Evolutionary conservation across 768 basidiomycete species (phyloP).

Genomic region (Tricholoma flavovirens): DNA sequence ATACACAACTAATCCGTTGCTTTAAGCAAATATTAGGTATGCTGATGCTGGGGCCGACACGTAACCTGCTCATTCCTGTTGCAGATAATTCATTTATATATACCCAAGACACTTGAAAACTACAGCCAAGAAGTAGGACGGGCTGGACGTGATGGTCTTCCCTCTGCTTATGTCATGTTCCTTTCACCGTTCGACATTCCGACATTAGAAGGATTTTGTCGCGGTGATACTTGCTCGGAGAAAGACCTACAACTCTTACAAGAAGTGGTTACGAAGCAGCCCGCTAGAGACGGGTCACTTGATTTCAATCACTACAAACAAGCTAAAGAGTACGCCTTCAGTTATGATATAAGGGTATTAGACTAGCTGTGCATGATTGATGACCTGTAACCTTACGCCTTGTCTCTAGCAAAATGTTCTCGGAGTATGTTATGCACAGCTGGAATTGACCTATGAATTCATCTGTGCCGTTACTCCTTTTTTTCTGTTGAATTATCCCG

Average conservation of each 20-base stretch:
- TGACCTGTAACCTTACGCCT: neutral
- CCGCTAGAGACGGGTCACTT: conserved; percentile 30
- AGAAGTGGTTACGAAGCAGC: conserved; percentile 29
- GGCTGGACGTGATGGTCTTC: conserved; percentile 13
- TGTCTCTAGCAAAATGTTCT: conserved; percentile 29
- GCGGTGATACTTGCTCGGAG: conserved; percentile 42
- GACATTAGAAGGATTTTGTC: conserved; percentile 41
- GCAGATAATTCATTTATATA: conserved; percentile 9
- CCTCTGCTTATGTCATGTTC: conserved; percentile 40
- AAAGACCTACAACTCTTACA: conserved; percentile 33
- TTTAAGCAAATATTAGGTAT: conserved; percentile 9
- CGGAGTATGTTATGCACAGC: conserved; percentile 37
- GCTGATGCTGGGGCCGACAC: neutral
- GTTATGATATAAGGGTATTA: conserved; percentile 11
- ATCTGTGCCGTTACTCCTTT: conserved; percentile 41
- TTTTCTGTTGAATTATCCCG: conserved; percentile 33
- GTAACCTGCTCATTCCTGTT: neutral
- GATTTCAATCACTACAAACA: conserved; percentile 39
- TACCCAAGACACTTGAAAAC: conserved; percentile 12
- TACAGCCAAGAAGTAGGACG: conserved; percentile 14
- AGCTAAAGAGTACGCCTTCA: conserved; percentile 27
- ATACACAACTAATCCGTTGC: neutral
- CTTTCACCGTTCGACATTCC: conserved; percentile 38
- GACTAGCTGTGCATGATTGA: neutral
- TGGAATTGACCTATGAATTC: conserved; percentile 41